Evolutionary conservation across 805 yeast species (phyloP).

Genomic region (Spathaspora passalidarum): DNA sequence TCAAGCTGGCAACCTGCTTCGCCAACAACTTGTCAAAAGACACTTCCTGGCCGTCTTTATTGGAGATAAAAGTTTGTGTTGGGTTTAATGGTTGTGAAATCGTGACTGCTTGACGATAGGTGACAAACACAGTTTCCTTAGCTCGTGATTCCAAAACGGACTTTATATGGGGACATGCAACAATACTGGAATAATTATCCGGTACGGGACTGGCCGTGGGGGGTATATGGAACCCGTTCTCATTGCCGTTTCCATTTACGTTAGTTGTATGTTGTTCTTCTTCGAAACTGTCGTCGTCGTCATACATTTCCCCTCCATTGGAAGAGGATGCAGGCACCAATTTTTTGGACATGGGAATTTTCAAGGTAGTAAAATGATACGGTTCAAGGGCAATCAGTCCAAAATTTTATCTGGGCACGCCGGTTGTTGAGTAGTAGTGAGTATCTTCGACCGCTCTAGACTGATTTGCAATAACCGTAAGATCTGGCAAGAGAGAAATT

Average conservation of each 20-base stretch:
- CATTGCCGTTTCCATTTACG: neutral
- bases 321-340: neutral
- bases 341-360: too few relatives aligned
- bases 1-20: constrained; percentile 42
- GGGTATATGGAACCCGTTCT: neutral
- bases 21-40: constrained; percentile 36
- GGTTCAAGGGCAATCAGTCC: too few relatives aligned
- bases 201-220: constrained; percentile 1
- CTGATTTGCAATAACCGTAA: neutral
- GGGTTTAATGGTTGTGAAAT: constrained; percentile 35
- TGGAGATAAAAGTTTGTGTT: constrained; percentile 21
- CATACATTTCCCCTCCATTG: neutral
- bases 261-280: neutral
- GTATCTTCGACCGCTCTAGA: neutral
- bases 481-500: neutral
- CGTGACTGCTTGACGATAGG: constrained; percentile 51
- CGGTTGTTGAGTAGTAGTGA: too few relatives aligned
- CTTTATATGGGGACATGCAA: constrained; percentile 47
- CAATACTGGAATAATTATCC: constrained; percentile 11
- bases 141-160: constrained; percentile 50
- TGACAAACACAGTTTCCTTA: constrained; percentile 44
- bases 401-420: neutral
- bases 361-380: too few relatives aligned
- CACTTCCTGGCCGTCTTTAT: constrained; percentile 36
- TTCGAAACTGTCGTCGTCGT: too few relatives aligned